Conservation (phyloP, 306 rosid species). For the Vicia sativa region DNA sequence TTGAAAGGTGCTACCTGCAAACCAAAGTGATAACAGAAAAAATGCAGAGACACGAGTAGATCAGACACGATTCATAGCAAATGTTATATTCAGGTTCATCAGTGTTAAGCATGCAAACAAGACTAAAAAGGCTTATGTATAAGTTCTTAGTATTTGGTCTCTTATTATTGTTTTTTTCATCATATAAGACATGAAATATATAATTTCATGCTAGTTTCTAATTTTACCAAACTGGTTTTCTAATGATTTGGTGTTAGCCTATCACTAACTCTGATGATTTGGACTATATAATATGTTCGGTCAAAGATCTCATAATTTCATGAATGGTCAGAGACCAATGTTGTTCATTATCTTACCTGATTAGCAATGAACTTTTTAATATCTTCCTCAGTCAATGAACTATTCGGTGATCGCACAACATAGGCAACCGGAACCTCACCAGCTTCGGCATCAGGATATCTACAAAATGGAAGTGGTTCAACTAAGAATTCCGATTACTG, state of each 20-base stretch:
- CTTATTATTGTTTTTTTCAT: no score
- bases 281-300: no score
- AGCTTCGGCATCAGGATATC: constrained; percentile 92
- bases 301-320: no score
- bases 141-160: background rate
- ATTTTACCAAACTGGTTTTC: no score
- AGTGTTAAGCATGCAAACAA: background rate
- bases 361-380: constrained; percentile 59
- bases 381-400: constrained; percentile 80
- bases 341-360: constrained; percentile 53
- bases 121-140: no score
- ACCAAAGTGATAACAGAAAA: constrained; percentile 14
- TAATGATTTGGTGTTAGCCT: background rate
- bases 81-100: background rate
- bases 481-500: constrained; percentile 17
- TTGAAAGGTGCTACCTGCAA: constrained; percentile 87
- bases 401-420: constrained; percentile 68
- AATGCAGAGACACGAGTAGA: background rate
- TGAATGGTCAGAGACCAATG: constrained; percentile 7
- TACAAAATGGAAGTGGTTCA: constrained; percentile 34
- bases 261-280: background rate
- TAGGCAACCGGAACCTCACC: constrained; percentile 91
- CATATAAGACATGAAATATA: no score
- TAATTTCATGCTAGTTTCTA: no score
- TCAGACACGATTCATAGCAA: background rate